Evolutionary conservation across 148 eudicot species (phyloP), one percentile per base, ranked within the genome.

Genomic region (Cornus controversa): DNA sequence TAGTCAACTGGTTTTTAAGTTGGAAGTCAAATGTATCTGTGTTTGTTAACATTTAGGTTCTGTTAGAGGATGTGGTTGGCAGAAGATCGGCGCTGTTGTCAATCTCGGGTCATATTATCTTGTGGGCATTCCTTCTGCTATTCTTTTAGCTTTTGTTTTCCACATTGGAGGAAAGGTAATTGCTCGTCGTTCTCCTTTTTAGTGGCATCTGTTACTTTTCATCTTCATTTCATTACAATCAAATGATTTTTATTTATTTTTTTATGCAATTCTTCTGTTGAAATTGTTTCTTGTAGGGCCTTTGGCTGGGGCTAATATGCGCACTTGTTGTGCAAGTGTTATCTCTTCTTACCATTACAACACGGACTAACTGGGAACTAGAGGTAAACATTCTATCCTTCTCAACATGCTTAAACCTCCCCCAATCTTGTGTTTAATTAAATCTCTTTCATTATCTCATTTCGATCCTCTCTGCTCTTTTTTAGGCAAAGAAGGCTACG

Each of bases 1-100:
- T 22, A 2, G 6, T 54, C 50, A 50, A 3, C 57, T 50, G 57
- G 57, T 60, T 60, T 60, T 20, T 7, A 57, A 53, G 47, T 23
- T 62, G 27, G 27, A 50, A 8, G 26, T 22, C 60, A 3, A 31
- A 36, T 45, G 53, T 42, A 26, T 54, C 4, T 20, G 13, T 26
- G 28, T 53, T 6, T 36, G 54, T 78, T 27, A 69, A 27, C 0
- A 29, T 80, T 3, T 62, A 93, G 96, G 98, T 6, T 53, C 84
- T 72, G 89, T 90, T 54, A 87, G 96, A 90, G 96, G 98, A 68
- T 87, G 91, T 71, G 96, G 98, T 27, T 72, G 89, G 87, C 98
- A 93, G 83, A 87, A 90, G 73, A 82, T 87, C 15, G 98, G 96
- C n/a, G 96, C 98, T 50, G 86, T 62, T 42, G 82, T 93, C 77